Evolutionary conservation across 257 asterid species (phyloP), one percentile per base, ranked within the genome.

Genomic region (Cruciata laevipes): DNA sequence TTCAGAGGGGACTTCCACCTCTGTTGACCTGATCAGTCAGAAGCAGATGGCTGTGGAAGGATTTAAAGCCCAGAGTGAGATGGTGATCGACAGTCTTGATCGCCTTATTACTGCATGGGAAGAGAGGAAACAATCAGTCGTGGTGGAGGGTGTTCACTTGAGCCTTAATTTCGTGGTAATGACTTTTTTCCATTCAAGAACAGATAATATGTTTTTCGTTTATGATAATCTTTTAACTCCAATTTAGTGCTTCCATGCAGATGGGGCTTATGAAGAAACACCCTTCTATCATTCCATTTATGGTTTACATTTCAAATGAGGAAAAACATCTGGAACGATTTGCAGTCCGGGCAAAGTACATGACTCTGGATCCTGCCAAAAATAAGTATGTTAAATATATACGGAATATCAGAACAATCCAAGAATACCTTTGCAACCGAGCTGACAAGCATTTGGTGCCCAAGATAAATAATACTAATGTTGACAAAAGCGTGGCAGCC

Each of bases 191-290:
- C 23, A 65, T 58, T 55, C 42, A 33, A 35, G 27, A 56, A 60
- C 57, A 25, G 24, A n/a, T 55, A 32, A 31, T 40, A 61, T 65
- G 40, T 49, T 30, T 23, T 53, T 20, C 53, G 27, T 33, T 16
- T 65, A 42, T 2, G 12, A 11, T 11, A 56, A 66, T 42, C 74
- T 52, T 42, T 60, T 76, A 49, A 49, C 66, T 59, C 33, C 10
- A 32, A 66, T 78, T 67, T 72, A 17, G 4, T 73, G 67, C 37
- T 77, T 61, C 53, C 49, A 47, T 78, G 87, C 91, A 94, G 99
- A 91, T 94, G 99, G 99, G 99, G 57, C 89, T 94, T 66, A 90
- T 94, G 98, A 94, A 90, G 80, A 94, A 90, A 74, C 99, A 94
- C 68, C 99, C 99, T 70, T 94, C 99, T n/a, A 82, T 90, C 73